Conservation (phyloP, 257 asterid species). For the Thymus quinquecostatus region DNA sequence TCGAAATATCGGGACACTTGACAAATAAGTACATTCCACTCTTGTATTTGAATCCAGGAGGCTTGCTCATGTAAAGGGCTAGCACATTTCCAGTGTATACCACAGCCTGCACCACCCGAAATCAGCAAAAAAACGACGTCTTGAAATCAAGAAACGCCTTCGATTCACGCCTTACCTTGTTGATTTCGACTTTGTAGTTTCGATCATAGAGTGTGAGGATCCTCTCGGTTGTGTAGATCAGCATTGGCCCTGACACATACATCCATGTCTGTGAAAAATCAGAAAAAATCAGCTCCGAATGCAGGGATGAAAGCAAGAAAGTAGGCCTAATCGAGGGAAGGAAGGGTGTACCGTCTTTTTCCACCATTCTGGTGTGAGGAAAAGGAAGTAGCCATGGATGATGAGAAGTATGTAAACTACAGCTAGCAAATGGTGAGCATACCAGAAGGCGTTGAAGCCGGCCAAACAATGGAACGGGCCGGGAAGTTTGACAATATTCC, state of each 20-base stretch:
- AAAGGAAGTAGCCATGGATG: slow-evolving; percentile 73
- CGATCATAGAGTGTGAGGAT: slow-evolving; percentile 61
- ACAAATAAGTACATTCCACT: slow-evolving; percentile 97
- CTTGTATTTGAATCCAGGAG: slow-evolving; percentile 81
- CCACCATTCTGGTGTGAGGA: slow-evolving; percentile 70
- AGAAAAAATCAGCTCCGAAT: slow-evolving; percentile 1
- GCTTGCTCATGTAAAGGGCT: slow-evolving; percentile 84
- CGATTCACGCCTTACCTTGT: slow-evolving; percentile 47
- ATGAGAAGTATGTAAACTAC: slow-evolving; percentile 71
- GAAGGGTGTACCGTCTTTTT: slow-evolving; percentile 58
- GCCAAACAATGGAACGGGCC: slow-evolving; percentile 67
- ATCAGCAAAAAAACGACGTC: background rate
- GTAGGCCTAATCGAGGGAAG: background rate
- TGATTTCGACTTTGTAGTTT: slow-evolving; percentile 54
- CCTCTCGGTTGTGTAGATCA: slow-evolving; percentile 66
- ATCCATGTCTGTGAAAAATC: slow-evolving; percentile 76
- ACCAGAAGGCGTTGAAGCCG: slow-evolving; percentile 93
- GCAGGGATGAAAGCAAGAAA: too few species aligned
- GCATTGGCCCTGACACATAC: slow-evolving; percentile 69
- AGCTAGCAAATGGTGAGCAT: slow-evolving; percentile 81
- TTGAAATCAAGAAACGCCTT: background rate
- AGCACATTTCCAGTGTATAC: slow-evolving; percentile 85
- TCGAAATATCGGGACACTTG: slow-evolving; percentile 79
- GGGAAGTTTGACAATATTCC: slow-evolving; percentile 70
- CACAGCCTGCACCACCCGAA: slow-evolving; percentile 63